Evolutionary conservation across 73 alveolate species (phyloP), one percentile per base, ranked within the genome.

Genomic region (Paramecium octaurelia): DNA sequence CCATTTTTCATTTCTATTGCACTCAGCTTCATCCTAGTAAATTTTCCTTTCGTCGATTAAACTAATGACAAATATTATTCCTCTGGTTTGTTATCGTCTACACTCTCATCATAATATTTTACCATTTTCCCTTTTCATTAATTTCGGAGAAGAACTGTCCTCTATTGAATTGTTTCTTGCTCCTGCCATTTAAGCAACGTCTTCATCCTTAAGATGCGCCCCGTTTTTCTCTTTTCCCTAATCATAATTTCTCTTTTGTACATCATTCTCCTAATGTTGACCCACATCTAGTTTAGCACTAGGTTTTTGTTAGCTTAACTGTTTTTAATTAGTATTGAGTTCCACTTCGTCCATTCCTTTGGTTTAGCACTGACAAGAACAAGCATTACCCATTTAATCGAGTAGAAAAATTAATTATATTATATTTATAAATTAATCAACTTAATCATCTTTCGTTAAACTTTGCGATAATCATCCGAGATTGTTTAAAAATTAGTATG

Each of bases 1-100:
- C 94, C 94, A 54, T 40, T 27, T 71, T 89, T 54, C 68, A 89
- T 44, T 48, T 89, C 48, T 64, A 71, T 89, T 42, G 77, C 88
- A 24, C 44, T 35, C 58, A 89, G 50, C 38, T 44, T 60, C n/a
- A 20, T 83, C 7, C 86, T 83, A 27, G 71, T 85, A 20, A 10
- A 48, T 38, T 43, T 48, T 20, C 77, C 93, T 14, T 31, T 80
- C 24, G 91, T 80, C 20, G 94, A 40, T 34, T 71, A 46, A 6
- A 89, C 92, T 42, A 44, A 31, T 29, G 46, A 35, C 11, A 80
- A 0, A 23, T 23, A 44, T 48, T 44, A 14, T 10, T 80, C 76
- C 18, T 80, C 70, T 10, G 91, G 76, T 48, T 44, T 80, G 27
- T 80, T 80, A 35, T 80, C 91, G 46, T 80, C 91, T 80, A 24